These are phyloP conservation scores for Corylus avellana DNA, from an alignment of 306 rosid species.

Conservation along the genomic window DNA sequence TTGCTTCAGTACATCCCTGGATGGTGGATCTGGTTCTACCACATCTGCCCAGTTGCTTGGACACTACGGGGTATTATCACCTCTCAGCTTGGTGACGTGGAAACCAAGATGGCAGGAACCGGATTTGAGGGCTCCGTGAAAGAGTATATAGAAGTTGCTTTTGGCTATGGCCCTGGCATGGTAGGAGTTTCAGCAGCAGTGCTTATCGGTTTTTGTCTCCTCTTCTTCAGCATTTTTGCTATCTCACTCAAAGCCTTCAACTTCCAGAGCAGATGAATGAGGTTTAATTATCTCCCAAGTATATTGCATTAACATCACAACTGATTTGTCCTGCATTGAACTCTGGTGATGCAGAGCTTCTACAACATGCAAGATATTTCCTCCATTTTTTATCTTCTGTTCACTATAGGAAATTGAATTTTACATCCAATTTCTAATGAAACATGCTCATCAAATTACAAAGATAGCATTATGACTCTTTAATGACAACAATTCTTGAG, in stretches of 20 bases:
- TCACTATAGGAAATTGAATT: background rate
- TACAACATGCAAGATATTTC: background rate
- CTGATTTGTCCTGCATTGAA: background rate
- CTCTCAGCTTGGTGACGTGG: conserved; percentile 91
- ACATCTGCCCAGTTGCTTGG: conserved; percentile 88
- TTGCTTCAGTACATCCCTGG: conserved; percentile 64
- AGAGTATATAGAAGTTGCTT: conserved; percentile 48
- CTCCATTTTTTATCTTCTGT: background rate
- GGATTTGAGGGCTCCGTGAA: conserved; percentile 77
- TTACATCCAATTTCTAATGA: too few species aligned
- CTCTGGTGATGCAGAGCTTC: background rate
- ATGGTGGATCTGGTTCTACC: conserved; percentile 97
- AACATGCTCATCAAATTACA: too few species aligned
- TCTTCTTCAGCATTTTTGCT: conserved; percentile 72
- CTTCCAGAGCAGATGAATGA: conserved; percentile 70
- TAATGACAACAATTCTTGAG: too few species aligned
- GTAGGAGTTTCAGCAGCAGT: conserved; percentile 59
- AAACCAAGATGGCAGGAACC: conserved; percentile 54
- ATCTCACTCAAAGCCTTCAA: conserved; percentile 70
- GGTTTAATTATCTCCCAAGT: background rate
- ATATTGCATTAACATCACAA: background rate
- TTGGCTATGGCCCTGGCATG: conserved; percentile 55
- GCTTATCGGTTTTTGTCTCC: conserved; percentile 55
- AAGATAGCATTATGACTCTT: too few species aligned
- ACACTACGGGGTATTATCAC: conserved; percentile 77